phyloP scores from a whole-genome alignment of 1,139 yeast species.

The Yamadazyma atlantica region DNA sequence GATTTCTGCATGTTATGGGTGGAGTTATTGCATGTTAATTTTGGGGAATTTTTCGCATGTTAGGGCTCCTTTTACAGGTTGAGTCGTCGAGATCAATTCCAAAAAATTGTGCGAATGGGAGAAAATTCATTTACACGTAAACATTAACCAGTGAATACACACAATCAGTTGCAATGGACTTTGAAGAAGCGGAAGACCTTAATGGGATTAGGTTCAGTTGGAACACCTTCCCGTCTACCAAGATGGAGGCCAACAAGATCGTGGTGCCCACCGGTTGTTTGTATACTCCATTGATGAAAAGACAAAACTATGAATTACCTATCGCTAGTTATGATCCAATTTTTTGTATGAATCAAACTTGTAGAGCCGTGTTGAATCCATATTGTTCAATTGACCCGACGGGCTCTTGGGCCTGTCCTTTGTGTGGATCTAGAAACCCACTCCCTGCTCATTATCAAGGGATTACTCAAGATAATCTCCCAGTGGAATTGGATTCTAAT shows the following conservation, averaged over 20 bases:
- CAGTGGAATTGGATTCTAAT: slow-evolving; percentile 76
- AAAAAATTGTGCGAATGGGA: not conserved
- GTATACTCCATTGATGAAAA: slow-evolving; percentile 85
- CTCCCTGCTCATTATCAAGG: slow-evolving; percentile 90
- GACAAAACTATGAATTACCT: slow-evolving; percentile 63
- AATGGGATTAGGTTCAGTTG: slow-evolving; percentile 52
- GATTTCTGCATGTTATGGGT: not conserved
- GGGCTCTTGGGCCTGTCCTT: slow-evolving; percentile 88
- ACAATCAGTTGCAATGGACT: slow-evolving; percentile 27
- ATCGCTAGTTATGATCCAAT: slow-evolving; percentile 89
- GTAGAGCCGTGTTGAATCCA: slow-evolving; percentile 88
- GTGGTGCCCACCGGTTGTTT: slow-evolving; percentile 94
- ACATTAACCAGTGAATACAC: slow-evolving; percentile 2
- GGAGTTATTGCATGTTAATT: not conserved
- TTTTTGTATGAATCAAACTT: slow-evolving; percentile 72
- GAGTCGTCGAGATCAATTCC: slow-evolving; percentile 2
- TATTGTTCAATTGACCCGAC: slow-evolving; percentile 83
- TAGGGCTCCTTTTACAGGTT: not conserved
- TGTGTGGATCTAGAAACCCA: slow-evolving; percentile 81
- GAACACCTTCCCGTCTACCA: slow-evolving; percentile 73
- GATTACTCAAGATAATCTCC: slow-evolving; percentile 78
- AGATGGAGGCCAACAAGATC: slow-evolving; percentile 85
- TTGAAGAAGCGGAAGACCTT: slow-evolving; percentile 51
- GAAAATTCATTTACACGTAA: slow-evolving; percentile 9
- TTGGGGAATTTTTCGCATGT: not conserved